Evolutionary conservation across 345 rosid species (phyloP).

Genomic region (Sisymbrium altissimum): DNA sequence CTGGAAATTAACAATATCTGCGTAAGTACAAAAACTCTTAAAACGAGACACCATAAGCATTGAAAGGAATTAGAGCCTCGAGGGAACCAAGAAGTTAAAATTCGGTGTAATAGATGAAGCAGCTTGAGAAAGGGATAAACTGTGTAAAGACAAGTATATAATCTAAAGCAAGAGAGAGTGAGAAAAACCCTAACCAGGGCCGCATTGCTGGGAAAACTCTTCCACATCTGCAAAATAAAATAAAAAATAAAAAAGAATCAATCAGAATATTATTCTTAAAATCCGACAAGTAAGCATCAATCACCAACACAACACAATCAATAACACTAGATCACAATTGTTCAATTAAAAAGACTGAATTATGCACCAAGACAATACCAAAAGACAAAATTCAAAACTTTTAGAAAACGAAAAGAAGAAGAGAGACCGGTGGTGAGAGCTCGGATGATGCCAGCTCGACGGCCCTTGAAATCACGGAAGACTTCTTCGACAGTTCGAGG

Average conservation of each 20-base stretch:
- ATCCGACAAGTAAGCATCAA: neutral
- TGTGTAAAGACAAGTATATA: neutral
- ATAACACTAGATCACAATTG: neutral
- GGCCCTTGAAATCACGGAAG: conserved; percentile 75
- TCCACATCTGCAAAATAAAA: conserved; percentile 54
- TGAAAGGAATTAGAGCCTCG: neutral
- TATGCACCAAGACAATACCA: neutral
- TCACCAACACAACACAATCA: neutral
- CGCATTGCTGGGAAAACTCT: conserved; percentile 67
- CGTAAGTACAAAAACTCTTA: neutral
- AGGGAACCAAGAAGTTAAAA: neutral
- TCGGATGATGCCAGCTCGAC: conserved; percentile 67
- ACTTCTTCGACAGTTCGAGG: conserved; percentile 76
- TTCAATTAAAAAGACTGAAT: neutral
- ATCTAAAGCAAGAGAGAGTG: neutral
- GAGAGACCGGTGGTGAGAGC: conserved; percentile 66
- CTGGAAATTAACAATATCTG: neutral
- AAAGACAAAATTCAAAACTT: neutral
- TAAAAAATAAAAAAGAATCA: neutral
- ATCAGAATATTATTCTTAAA: neutral
- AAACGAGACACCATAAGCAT: neutral
- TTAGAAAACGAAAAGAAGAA: neutral
- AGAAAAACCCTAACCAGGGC: conserved; percentile 67
- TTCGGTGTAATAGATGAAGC: neutral
- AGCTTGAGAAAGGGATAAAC: neutral